These are phyloP conservation scores for Vaccinium myrtillus DNA, from an alignment of 148 eudicot genomes.

Conservation along the genomic window DNA sequence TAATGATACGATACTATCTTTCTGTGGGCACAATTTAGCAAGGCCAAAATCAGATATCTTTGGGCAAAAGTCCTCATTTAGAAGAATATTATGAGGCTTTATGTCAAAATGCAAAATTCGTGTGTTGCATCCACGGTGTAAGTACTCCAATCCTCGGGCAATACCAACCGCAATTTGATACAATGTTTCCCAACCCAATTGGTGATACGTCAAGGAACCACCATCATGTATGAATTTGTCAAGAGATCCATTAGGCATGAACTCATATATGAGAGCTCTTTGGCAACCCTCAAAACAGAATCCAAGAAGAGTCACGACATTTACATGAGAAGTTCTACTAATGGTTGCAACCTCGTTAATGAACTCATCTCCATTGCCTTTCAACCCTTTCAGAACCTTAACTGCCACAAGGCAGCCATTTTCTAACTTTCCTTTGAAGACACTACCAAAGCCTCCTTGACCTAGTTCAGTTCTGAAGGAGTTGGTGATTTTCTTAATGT, in stretches of 20 bases:
- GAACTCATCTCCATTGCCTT: conserved; percentile 25
- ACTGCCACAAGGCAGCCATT: conserved; percentile 11
- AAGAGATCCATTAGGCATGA: no score
- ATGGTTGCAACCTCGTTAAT: no score
- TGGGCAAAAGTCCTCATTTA: not conserved
- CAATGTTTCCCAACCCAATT: no score
- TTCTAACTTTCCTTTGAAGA: conserved; percentile 15
- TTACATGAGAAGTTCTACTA: no score
- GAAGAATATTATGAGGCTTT: conserved; percentile 11
- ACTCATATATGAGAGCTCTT: no score
- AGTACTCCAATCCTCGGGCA: no score
- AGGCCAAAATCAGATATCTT: conserved; percentile 10
- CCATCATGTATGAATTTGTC: no score
- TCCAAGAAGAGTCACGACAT: no score
- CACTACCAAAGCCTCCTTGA: conserved; percentile 15
- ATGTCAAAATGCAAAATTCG: conserved; percentile 16
- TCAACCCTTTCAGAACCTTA: not conserved
- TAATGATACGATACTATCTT: not conserved
- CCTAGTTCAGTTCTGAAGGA: conserved; percentile 11
- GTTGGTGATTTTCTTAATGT: conserved; percentile 8
- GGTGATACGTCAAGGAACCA: no score
- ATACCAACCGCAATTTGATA: no score
- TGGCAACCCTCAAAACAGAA: no score
- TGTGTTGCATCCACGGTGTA: not conserved
- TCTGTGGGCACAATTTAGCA: not conserved